Evolutionary conservation across 176 grass and related monocot genomes (phyloP).

Genomic region (Avena eriantha): DNA sequence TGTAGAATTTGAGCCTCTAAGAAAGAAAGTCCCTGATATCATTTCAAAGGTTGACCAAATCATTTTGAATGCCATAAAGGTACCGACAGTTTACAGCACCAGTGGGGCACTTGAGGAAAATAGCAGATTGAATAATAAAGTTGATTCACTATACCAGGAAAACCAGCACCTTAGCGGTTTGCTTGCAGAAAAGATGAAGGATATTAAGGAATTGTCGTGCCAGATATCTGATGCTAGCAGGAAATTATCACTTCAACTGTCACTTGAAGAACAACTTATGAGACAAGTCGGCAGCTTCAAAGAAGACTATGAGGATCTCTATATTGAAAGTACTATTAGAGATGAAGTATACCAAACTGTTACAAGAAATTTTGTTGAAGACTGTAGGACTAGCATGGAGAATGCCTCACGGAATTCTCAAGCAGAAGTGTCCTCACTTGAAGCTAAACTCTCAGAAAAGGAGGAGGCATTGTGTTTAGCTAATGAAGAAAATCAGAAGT

Average conservation of each 20-base stretch:
- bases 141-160: conserved; percentile 69
- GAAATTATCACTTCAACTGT: conserved; percentile 60
- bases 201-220: conserved; percentile 64
- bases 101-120: conserved; percentile 62
- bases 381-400: conserved; percentile 50
- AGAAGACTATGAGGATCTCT: conserved; percentile 62
- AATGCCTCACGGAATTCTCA: conserved; percentile 46
- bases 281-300: conserved; percentile 56
- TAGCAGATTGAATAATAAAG: conserved; percentile 62
- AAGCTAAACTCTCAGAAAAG: conserved; percentile 64
- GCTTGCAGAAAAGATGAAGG: conserved; percentile 74
- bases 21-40: conserved; percentile 80
- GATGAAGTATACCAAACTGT: conserved; percentile 72
- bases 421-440: conserved; percentile 55
- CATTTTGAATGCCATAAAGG: conserved; percentile 48
- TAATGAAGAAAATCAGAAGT: conserved; percentile 74
- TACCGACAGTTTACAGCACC: conserved; percentile 38
- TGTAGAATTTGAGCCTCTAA: conserved; percentile 77
- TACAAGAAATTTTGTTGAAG: conserved; percentile 55
- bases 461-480: conserved; percentile 54
- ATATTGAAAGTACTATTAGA: conserved; percentile 71
- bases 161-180: conserved; percentile 68
- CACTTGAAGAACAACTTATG: conserved; percentile 49
- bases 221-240: conserved; percentile 62
- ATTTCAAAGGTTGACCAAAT: conserved; percentile 83